A percentile compares a stretch with the other conserved stretches of the same genome.
phyloP scores from a whole-genome alignment of 768 basidiomycete species.

The Ramaria rubella region DNA sequence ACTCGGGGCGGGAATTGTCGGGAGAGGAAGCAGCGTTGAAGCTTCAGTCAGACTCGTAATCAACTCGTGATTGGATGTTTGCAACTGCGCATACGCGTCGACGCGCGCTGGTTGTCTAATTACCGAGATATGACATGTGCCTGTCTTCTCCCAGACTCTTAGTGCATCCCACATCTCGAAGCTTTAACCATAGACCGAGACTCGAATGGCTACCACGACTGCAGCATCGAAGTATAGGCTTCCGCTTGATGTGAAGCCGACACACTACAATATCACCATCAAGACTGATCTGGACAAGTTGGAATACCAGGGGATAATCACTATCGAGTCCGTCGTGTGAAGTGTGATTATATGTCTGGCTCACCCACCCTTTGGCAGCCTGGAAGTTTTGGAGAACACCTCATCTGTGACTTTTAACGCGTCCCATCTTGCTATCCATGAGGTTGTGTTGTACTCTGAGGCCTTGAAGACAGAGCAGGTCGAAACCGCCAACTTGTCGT shows the following conservation, averaged over 20 bases:
- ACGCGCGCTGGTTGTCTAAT: too few species aligned
- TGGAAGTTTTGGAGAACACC: conserved; percentile 58
- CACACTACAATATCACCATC: conserved; percentile 73
- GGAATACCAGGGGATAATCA: conserved; percentile 70
- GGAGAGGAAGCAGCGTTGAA: too few species aligned
- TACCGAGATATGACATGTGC: too few species aligned
- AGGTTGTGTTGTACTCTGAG: conserved; percentile 52
- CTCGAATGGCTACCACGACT: background rate
- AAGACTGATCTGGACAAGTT: conserved; percentile 77
- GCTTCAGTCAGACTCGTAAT: too few species aligned
- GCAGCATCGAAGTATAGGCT: conserved; percentile 36
- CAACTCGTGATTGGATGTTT: too few species aligned
- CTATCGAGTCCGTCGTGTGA: conserved; percentile 50
- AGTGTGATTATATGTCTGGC: background rate
- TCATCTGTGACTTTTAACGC: conserved; percentile 61
- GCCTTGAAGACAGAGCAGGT: conserved; percentile 42
- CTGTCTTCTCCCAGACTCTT: too few species aligned
- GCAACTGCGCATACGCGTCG: too few species aligned
- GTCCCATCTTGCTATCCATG: conserved; percentile 49
- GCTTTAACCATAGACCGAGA: too few species aligned
- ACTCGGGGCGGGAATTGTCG: too few species aligned
- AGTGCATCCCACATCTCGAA: too few species aligned
- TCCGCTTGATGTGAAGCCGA: conserved; percentile 58
- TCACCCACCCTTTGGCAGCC: conserved; percentile 31
- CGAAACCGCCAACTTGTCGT: conserved; percentile 37